Evolutionary conservation across 495 filamentous ascomycete genomes (phyloP).

Genomic region (Hypoxylon fuscum): DNA sequence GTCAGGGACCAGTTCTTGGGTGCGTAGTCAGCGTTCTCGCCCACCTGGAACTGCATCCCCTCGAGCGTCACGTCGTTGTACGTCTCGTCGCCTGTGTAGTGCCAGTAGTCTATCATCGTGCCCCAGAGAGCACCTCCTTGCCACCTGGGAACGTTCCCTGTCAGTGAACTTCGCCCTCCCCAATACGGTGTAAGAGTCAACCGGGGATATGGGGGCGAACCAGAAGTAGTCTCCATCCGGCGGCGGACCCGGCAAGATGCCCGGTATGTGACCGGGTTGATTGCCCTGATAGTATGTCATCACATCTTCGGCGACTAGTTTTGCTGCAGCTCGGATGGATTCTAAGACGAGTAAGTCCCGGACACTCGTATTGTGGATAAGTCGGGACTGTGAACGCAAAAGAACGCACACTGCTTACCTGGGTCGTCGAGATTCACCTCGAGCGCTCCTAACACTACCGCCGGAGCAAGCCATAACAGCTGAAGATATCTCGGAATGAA

Average conservation of each 20-base stretch:
- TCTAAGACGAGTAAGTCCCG: constrained; percentile 42
- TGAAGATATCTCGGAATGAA: too few relatives aligned
- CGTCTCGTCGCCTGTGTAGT: constrained; percentile 72
- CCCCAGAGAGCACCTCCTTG: constrained; percentile 80
- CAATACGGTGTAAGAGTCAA: constrained; percentile 12
- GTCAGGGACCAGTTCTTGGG: constrained; percentile 76
- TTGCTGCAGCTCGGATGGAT: constrained; percentile 66
- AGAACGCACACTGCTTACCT: constrained; percentile 28
- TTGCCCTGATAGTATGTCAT: constrained; percentile 73
- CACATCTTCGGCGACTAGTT: constrained; percentile 67
- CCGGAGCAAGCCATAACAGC: constrained; percentile 39
- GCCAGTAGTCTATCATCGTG: constrained; percentile 80
- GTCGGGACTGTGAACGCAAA: neutral
- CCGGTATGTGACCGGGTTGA: constrained; percentile 66
- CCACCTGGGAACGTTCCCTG: constrained; percentile 54
- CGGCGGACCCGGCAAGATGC: constrained; percentile 67
- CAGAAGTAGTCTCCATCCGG: constrained; percentile 63
- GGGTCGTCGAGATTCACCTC: constrained; percentile 38
- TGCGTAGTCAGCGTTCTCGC: constrained; percentile 71
- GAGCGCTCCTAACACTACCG: constrained; percentile 38
- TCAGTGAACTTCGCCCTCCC: constrained; percentile 46
- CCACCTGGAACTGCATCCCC: constrained; percentile 75
- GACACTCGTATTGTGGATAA: neutral
- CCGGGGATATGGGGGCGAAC: constrained; percentile 28
- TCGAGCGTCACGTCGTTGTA: constrained; percentile 71